Evolutionary conservation across 2,329 filamentous ascomycete species (phyloP).

Genomic region (Cytospora piceicola): DNA sequence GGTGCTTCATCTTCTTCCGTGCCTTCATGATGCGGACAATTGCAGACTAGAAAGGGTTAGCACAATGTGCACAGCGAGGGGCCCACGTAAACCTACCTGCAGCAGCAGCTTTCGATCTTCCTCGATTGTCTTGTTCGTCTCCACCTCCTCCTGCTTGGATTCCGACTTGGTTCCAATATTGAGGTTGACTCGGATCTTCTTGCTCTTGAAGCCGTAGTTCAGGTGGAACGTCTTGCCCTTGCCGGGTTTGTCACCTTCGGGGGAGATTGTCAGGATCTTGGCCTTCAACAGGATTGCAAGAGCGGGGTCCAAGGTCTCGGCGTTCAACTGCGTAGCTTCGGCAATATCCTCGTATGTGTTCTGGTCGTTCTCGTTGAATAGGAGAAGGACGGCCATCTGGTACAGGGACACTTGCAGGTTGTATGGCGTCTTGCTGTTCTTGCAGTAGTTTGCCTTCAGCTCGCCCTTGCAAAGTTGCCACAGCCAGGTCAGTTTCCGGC

Average conservation of each 20-base stretch:
- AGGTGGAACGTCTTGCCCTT: conserved; percentile 79
- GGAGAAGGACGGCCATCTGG: conserved; percentile 92
- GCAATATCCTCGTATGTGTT: conserved; percentile 88
- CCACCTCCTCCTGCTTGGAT: conserved; percentile 92
- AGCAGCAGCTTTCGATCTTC: conserved; percentile 95
- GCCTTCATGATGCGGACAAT: conserved; percentile 99
- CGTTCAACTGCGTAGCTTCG: conserved; percentile 76
- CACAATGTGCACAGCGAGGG: neutral
- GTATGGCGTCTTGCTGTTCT: conserved; percentile 85
- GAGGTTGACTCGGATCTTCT: conserved; percentile 96
- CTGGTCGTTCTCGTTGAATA: conserved; percentile 91
- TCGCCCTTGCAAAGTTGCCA: conserved; percentile 99
- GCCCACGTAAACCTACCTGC: conserved; percentile 70
- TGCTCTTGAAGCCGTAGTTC: conserved; percentile 96
- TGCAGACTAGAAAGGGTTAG: conserved; percentile 68
- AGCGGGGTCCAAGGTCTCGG: conserved; percentile 84
- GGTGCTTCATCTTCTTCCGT: conserved; percentile 98
- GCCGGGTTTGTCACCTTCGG: conserved; percentile 74
- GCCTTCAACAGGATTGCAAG: conserved; percentile 89
- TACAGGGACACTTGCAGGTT: conserved; percentile 98
- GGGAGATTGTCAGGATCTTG: conserved; percentile 77
- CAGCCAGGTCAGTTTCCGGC: conserved; percentile 94
- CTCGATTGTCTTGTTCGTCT: conserved; percentile 99
- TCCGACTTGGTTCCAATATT: conserved; percentile 95
- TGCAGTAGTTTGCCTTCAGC: conserved; percentile 91